Evolutionary conservation across 768 basidiomycete genomes (phyloP).

Genomic region (Coprinopsis marcescibilis): DNA sequence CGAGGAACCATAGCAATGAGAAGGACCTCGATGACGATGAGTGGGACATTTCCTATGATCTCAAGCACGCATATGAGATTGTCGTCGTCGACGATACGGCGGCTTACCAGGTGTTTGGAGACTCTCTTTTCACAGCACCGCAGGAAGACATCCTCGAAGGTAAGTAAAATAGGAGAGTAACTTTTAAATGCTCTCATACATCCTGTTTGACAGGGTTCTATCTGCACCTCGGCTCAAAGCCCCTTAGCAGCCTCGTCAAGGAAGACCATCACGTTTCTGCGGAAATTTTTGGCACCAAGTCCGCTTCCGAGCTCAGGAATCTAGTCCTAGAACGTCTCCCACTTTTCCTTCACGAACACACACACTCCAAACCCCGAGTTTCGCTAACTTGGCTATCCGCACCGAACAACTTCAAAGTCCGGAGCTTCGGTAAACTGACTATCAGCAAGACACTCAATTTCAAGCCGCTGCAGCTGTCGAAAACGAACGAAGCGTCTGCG

Average conservation of each 20-base stretch:
- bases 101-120: conserved; percentile 71
- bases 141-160: conserved; percentile 91
- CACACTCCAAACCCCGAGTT: conserved; percentile 55
- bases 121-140: conserved; percentile 69
- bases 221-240: conserved; percentile 62
- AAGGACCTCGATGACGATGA: conserved; percentile 46
- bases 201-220: conserved; percentile 61
- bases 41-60: conserved; percentile 67
- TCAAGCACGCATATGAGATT: conserved; percentile 63
- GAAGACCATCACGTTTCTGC: conserved; percentile 66
- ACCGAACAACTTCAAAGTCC: conserved; percentile 63
- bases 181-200: background rate
- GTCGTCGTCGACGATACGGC: conserved; percentile 86
- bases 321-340: conserved; percentile 82
- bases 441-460: conserved; percentile 58
- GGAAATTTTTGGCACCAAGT: conserved; percentile 44
- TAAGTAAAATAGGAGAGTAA: conserved; percentile 19
- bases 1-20: conserved; percentile 20
- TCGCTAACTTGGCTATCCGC: conserved; percentile 62
- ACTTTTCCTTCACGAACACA: conserved; percentile 88
- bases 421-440: conserved; percentile 55
- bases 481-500: conserved; percentile 68
- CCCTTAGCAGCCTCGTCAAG: conserved; percentile 65
- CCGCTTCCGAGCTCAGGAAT: conserved; percentile 45
- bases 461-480: conserved; percentile 42